Conservation (phyloP, 2,329 filamentous ascomycete species). For the Exophiala viscosa region DNA sequence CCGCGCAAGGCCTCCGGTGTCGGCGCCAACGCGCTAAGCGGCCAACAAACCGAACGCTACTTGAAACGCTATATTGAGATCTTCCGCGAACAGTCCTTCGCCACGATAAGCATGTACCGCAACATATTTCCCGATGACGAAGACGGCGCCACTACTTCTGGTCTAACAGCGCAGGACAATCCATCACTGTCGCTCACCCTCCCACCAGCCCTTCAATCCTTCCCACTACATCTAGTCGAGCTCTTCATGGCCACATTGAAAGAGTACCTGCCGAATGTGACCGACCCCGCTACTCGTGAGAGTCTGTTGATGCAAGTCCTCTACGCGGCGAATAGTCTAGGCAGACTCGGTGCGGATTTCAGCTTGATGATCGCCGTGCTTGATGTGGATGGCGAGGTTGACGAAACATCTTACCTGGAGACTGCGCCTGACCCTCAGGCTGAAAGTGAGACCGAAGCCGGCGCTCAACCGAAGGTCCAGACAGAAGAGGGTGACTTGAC, state of each 20-base stretch:
- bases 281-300: conserved; percentile 52
- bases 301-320: conserved; percentile 28
- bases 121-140: conserved; percentile 65
- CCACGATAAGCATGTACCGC: conserved; percentile 89
- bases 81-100: conserved; percentile 95
- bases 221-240: conserved; percentile 76
- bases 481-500: background rate
- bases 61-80: conserved; percentile 95
- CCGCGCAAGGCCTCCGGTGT: conserved; percentile 9
- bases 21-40: conserved; percentile 38
- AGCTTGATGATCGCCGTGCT: conserved; percentile 71
- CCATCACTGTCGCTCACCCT: conserved; percentile 45
- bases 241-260: conserved; percentile 69
- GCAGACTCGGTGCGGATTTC: conserved; percentile 87
- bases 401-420: conserved; percentile 37
- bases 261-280: conserved; percentile 27
- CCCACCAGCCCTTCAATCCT: conserved; percentile 75
- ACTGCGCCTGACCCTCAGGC: conserved; percentile 31
- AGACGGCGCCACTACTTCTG: conserved; percentile 27
- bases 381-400: conserved; percentile 38
- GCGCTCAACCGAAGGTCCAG: background rate
- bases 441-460: background rate
- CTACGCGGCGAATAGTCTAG: conserved; percentile 70
- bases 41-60: conserved; percentile 90
- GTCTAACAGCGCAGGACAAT: background rate